Conservation (phyloP, 495 filamentous ascomycete species). For the Penicillium flavigenum region DNA sequence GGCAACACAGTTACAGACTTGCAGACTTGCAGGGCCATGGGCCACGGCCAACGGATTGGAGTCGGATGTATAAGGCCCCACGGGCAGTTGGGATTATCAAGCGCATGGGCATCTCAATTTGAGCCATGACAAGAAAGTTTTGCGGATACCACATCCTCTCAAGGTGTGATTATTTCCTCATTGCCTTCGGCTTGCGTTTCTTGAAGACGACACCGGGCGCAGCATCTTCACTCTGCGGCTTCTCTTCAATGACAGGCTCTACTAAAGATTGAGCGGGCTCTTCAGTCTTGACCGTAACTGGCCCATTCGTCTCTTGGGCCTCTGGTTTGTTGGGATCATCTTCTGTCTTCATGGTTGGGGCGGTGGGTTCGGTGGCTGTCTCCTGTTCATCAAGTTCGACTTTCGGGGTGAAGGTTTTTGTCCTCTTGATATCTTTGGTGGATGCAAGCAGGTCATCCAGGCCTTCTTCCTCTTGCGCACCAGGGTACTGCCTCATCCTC, state of each 20-base stretch:
- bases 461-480: constrained; percentile 55
- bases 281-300: constrained; percentile 30
- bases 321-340: constrained; percentile 6
- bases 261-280: constrained; percentile 19
- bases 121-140: not conserved
- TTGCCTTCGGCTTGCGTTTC: constrained; percentile 81
- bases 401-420: constrained; percentile 23
- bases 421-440: constrained; percentile 50
- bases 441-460: constrained; percentile 66
- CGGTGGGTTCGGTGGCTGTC: not conserved
- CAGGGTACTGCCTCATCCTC: constrained; percentile 63
- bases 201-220: constrained; percentile 70
- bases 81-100: not conserved
- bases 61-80: not conserved
- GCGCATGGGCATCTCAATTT: not conserved
- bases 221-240: constrained; percentile 31
- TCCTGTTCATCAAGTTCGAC: constrained; percentile 13
- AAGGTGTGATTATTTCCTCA: constrained; percentile 39
- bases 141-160: constrained; percentile 3
- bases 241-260: constrained; percentile 16
- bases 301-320: constrained; percentile 3
- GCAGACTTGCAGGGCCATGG: not conserved
- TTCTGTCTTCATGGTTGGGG: constrained; percentile 22
- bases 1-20: not conserved
- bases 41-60: not conserved